phyloP scores from a whole-genome alignment of 495 filamentous ascomycete genomes.

The Xylaria nigripes region DNA sequence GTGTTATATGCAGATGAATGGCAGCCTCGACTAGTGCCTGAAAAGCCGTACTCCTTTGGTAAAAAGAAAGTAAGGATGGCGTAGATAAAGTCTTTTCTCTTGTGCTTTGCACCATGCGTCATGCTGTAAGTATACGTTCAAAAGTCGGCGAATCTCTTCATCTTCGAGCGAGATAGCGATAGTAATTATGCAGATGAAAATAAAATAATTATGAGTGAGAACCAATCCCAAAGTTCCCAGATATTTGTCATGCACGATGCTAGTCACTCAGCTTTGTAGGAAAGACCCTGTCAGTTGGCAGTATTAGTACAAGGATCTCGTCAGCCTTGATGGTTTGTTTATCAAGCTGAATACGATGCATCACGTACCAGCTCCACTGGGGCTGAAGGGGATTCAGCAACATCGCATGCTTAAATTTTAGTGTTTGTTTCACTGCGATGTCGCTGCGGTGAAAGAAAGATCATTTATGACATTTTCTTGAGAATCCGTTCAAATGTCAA shows the following conservation, averaged over 20 bases:
- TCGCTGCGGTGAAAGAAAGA: neutral
- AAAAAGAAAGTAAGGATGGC: neutral
- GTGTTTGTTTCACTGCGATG: neutral
- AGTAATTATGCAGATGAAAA: slow-evolving; percentile 33
- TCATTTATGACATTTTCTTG: neutral
- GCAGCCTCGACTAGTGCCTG: neutral
- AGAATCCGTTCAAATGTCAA: slow-evolving; percentile 2
- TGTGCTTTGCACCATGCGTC: neutral
- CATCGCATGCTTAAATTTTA: slow-evolving; percentile 19
- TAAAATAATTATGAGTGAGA: neutral
- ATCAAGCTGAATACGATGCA: slow-evolving; percentile 17
- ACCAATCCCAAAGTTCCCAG: too few species aligned
- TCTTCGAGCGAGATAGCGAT: slow-evolving; percentile 39
- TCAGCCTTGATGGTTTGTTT: slow-evolving; percentile 30
- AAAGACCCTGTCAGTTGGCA: too few species aligned
- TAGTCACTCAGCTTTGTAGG: too few species aligned
- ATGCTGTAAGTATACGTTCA: neutral
- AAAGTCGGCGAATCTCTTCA: neutral
- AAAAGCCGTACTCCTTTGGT: neutral
- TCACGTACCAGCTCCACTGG: slow-evolving; percentile 54
- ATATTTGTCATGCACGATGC: too few species aligned
- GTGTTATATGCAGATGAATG: neutral
- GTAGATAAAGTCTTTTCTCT: neutral
- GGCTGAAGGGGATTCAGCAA: slow-evolving; percentile 48
- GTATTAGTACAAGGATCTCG: too few species aligned